These are phyloP conservation scores for Tricharina praecox DNA, from an alignment of 495 filamentous ascomycete species.

Conservation along the genomic window DNA sequence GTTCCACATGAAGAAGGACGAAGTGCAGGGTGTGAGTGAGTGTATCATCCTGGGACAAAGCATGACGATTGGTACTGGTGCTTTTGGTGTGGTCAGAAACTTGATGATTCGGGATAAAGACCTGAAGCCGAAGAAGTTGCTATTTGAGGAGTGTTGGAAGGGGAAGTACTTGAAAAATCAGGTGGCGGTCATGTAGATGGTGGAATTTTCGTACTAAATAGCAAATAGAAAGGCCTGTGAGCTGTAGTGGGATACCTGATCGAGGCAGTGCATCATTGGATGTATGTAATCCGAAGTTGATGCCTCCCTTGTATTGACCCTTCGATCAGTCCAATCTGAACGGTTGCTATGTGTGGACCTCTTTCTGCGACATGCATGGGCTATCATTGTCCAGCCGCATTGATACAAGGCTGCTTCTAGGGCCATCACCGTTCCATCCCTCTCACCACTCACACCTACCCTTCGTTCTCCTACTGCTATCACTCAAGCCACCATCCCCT, in stretches of 20 bases:
- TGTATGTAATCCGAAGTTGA: neutral
- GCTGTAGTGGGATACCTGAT: neutral
- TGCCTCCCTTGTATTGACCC: neutral
- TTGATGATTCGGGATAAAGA: constrained; percentile 50
- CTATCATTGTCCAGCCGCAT: too few species aligned
- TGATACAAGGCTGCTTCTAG: too few species aligned
- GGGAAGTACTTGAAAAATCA: neutral
- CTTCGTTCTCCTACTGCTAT: too few species aligned
- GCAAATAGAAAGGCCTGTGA: neutral
- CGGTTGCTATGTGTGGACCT: neutral
- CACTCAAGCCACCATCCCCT: too few species aligned
- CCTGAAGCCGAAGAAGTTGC: constrained; percentile 43
- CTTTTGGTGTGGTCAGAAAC: constrained; percentile 68
- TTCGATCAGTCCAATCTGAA: neutral
- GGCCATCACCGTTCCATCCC: too few species aligned
- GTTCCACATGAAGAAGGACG: constrained; percentile 69
- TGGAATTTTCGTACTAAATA: neutral
- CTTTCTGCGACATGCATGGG: neutral
- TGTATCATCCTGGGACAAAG: constrained; percentile 98
- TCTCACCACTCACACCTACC: too few species aligned
- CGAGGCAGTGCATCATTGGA: too few species aligned
- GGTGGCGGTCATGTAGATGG: neutral
- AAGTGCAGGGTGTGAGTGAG: constrained; percentile 82
- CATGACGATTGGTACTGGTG: constrained; percentile 77
- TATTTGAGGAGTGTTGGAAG: constrained; percentile 62